Base-by-base conservation (phyloP, 345 rosid species). In the Pistacia integerrima region DNA sequence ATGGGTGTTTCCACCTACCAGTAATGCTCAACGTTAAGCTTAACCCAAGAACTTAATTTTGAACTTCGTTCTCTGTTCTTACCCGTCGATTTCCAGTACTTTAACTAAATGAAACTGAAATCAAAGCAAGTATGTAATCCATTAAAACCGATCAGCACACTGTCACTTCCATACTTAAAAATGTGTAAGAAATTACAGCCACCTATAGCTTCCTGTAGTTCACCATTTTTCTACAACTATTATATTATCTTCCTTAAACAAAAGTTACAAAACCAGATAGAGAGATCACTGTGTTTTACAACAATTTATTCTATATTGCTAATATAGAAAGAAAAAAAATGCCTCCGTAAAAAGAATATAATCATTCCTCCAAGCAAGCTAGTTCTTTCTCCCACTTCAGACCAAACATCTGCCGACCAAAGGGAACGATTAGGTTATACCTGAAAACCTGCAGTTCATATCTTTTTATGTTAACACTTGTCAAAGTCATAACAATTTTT, bases 311-410 rank as follows among this genome's bases (percentile, higher is more conserved):
- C 49, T 35, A 4, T 57, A 9, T 11, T 25, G 10, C 70, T 36
- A 17, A 11, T 41, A 66, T 41, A 41, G 1, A 7, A 41, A 8
- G 46, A 8, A 41, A 2, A 30, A 30, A 30, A 30, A 30, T 30
- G 33, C 2, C 33, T 30, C 22, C 51, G 8, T 33, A 33, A 12
- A 11, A 64, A n/a, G 57, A 38, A 36, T 63, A 1, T 17, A 8
- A 11, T 75, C 79, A 81, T 76, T 90, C 92, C 11, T 88, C 82
- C 59, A 94, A 59, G 70, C 88, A 86, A 80, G 85, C 89, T 36
- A 92, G 59, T 79, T 94, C 98, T 78, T 88, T 94, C 79, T 92
- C 94, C 97, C 97, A 92, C 73, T 94, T 94, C 76, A 92, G 48
- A 73, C 97, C 98, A 76, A 79, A 72, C 92, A 94, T 91, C 78